These are phyloP conservation scores for Naganishia liquefaciens DNA, from an alignment of 1,284 basidiomycete genomes.

Conservation along the genomic window DNA sequence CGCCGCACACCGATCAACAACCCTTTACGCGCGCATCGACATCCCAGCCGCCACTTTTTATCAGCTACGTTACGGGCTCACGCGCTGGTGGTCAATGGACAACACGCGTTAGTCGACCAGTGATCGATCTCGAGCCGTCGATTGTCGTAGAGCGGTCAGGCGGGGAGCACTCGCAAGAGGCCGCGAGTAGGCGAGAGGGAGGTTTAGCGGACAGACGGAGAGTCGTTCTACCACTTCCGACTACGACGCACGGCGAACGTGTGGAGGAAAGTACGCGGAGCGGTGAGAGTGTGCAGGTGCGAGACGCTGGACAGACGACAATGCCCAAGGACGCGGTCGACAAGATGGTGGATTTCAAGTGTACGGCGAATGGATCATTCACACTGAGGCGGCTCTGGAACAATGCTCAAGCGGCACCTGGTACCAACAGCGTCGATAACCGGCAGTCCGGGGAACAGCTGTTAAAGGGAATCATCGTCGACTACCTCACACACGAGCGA, in stretches of 20 bases:
- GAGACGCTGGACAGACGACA: not conserved
- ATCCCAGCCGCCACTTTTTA: conserved; percentile 2
- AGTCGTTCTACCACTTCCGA: not conserved
- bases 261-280: not conserved
- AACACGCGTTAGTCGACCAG: not conserved
- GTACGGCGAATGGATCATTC: too few species aligned
- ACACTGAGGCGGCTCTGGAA: conserved; percentile 10
- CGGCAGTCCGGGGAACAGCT: conserved; percentile 17
- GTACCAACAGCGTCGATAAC: not conserved
- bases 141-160: not conserved
- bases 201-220: not conserved
- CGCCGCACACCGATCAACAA: not conserved
- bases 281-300: not conserved
- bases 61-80: conserved; percentile 19
- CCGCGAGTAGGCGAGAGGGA: conserved; percentile 3
- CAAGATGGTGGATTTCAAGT: not conserved
- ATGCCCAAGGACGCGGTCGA: not conserved
- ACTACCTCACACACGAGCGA: conserved; percentile 28
- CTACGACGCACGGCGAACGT: not conserved
- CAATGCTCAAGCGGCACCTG: not conserved
- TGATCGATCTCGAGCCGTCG: not conserved
- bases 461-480: conserved; percentile 18
- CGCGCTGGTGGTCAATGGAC: conserved; percentile 7
- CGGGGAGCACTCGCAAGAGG: conserved; percentile 4
- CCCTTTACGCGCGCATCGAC: not conserved